Evolutionary conservation across 2,329 filamentous ascomycete genomes (phyloP), one percentile per base, ranked within the genome.

Genomic region (Aspergillus sp.): DNA sequence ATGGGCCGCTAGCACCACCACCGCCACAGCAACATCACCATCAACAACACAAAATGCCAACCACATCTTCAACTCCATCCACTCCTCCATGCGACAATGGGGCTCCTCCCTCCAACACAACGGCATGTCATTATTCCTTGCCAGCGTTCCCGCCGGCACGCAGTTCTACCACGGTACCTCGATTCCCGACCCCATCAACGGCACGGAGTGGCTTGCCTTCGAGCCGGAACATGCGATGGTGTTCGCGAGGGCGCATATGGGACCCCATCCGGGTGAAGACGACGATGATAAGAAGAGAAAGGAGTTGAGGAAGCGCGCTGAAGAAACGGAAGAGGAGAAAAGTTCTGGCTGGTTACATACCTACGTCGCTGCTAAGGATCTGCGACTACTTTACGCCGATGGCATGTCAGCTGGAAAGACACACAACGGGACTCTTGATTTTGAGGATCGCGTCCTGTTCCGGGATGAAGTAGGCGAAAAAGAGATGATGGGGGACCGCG

Each of bases 51-150:
- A 23, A 17, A 88, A 90, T 71, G 86, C 84, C 7, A 83, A 85
- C 64, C 82, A 84, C 62, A 85, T 92, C 58, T 92, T 92, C 82
- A 92, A 92, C 69, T 82, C 88, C 15, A 79, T 92, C 17, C 86
- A 91, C 64, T 86, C 86, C 8, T 88, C 88, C 0, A 86, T 90
- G 79, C 82, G 90, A 38, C 88, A 92, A 78, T 92, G 88, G 85
- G 89, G 88, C 1, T 90, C 88, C 0, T 87, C 88, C 0, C 71
- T 90, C 2, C 83, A 90, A 60, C 90, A 92, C 73, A 92, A 92
- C 71, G 90, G 90, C 58, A 88, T 92, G 81, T 86, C 87, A 1
- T 82, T 90, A 66, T 90, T 91, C 67, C 80, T 88, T 0, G 88
- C 84, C 1, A 83, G 81, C 0, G 82, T 92, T 0, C 88, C 89